These are phyloP conservation scores for Planoprotostelium fungivorum DNA, from an alignment of 78 protist genomes.

Conservation along the genomic window DNA sequence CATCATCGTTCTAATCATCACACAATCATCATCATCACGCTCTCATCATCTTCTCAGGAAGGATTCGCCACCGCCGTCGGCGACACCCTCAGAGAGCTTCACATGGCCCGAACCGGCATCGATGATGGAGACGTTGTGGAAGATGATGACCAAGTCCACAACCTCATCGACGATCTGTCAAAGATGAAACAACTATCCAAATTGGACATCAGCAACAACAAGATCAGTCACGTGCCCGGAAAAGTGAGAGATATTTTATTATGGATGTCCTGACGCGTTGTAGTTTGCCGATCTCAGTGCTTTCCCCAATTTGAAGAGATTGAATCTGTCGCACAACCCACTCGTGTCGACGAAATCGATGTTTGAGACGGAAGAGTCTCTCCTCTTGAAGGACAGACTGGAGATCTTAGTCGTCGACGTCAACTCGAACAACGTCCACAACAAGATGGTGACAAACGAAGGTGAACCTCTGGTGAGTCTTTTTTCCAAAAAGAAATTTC, in stretches of 20 bases:
- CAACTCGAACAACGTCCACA: neutral
- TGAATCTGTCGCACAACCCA: neutral
- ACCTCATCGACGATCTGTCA: neutral
- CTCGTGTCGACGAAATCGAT: neutral
- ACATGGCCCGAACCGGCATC: neutral
- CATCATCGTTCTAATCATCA: too few relatives aligned
- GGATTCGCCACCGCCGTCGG: neutral
- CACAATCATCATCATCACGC: too few relatives aligned
- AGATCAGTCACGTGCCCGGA: neutral
- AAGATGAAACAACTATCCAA: neutral
- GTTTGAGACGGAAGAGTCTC: neutral
- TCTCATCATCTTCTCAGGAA: too few relatives aligned
- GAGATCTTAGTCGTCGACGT: neutral
- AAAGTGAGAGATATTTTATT: neutral
- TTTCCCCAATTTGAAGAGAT: neutral
- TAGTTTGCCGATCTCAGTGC: neutral
- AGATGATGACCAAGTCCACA: neutral
- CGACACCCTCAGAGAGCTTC: neutral
- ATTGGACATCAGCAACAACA: neutral
- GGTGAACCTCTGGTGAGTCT: too few relatives aligned
- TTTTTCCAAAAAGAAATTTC: too few relatives aligned
- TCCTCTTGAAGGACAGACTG: neutral
- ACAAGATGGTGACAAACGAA: neutral
- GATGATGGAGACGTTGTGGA: neutral
- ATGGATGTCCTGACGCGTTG: neutral